Evolutionary conservation across 768 basidiomycete genomes (phyloP).

Genomic region (Suillus clintonianus): DNA sequence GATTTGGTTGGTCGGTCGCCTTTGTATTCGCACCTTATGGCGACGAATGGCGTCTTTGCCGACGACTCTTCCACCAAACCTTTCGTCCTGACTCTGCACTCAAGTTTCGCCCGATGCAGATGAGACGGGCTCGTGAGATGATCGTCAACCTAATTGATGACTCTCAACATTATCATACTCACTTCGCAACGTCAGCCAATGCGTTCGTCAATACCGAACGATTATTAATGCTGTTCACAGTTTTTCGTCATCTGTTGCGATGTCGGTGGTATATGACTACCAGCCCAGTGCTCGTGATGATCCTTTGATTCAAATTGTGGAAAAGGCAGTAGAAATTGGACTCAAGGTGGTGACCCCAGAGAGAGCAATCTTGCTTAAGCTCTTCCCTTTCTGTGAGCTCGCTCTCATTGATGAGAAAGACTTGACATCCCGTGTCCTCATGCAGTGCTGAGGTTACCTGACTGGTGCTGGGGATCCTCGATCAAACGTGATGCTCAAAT

Average conservation of each 20-base stretch:
- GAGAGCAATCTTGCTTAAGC: no score
- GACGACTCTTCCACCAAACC: conserved; percentile 13
- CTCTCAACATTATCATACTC: background rate
- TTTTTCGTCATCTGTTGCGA: conserved; percentile 1
- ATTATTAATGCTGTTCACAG: conserved; percentile 9
- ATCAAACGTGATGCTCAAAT: conserved; percentile 6
- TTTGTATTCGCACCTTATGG: conserved; percentile 5
- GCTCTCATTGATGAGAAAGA: no score
- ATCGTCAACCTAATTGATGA: conserved; percentile 1
- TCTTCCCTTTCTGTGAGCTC: no score
- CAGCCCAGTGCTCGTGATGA: background rate
- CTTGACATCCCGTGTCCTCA: no score
- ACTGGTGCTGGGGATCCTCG: background rate
- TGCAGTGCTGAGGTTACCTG: no score
- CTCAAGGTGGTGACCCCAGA: background rate
- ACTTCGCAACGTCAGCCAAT: conserved; percentile 18
- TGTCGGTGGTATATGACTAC: conserved; percentile 7
- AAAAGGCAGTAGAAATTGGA: background rate
- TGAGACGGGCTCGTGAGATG: background rate
- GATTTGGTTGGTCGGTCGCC: conserved; percentile 3
- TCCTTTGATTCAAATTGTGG: background rate
- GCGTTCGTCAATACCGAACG: conserved; percentile 1
- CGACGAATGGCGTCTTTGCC: conserved; percentile 12
- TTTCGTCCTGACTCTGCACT: conserved; percentile 10
- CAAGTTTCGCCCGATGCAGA: conserved; percentile 4